A percentile compares a stretch with the other conserved stretches of the same genome.
These are phyloP conservation scores for Colletotrichum nymphaeae DNA, from an alignment of 2,329 filamentous ascomycete species.

Conservation along the genomic window DNA sequence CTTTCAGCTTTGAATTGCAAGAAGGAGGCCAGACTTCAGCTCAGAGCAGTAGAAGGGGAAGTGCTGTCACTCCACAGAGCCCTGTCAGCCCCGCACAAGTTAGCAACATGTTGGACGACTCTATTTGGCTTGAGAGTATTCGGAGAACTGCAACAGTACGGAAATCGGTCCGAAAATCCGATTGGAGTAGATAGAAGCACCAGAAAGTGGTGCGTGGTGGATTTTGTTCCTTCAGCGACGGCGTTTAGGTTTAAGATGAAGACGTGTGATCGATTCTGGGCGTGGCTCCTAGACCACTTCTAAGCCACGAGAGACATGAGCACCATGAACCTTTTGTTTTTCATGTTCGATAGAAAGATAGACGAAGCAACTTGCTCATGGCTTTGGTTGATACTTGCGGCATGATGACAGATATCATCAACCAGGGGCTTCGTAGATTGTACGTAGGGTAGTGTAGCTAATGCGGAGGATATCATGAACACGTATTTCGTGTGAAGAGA, in stretches of 20 bases:
- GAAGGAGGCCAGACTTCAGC: conserved; percentile 50
- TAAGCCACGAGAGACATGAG: neutral
- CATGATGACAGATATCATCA: neutral
- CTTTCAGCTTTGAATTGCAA: conserved; percentile 69
- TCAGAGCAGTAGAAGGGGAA: conserved; percentile 70
- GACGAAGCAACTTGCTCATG: neutral
- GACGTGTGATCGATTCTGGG: neutral
- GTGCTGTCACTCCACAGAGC: conserved; percentile 75
- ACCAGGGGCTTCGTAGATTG: neutral
- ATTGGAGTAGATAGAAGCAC: conserved; percentile 23
- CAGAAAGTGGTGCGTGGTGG: neutral
- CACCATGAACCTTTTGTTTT: neutral
- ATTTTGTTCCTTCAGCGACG: conserved; percentile 19
- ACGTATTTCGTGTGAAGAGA: neutral
- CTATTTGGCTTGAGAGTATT: conserved; percentile 93
- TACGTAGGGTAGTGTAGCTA: neutral
- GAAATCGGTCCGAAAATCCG: conserved; percentile 47
- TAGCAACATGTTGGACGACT: conserved; percentile 87
- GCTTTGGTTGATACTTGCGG: neutral
- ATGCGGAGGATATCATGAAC: neutral
- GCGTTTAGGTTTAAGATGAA: conserved; percentile 21
- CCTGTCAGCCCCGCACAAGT: conserved; percentile 79
- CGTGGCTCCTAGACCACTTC: neutral
- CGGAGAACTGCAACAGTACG: conserved; percentile 83
- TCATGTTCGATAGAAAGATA: neutral